Evolutionary conservation across 176 grass and related monocot species (phyloP), one percentile per base, ranked within the genome.

Genomic region (Puccinellia tenuiflora): DNA sequence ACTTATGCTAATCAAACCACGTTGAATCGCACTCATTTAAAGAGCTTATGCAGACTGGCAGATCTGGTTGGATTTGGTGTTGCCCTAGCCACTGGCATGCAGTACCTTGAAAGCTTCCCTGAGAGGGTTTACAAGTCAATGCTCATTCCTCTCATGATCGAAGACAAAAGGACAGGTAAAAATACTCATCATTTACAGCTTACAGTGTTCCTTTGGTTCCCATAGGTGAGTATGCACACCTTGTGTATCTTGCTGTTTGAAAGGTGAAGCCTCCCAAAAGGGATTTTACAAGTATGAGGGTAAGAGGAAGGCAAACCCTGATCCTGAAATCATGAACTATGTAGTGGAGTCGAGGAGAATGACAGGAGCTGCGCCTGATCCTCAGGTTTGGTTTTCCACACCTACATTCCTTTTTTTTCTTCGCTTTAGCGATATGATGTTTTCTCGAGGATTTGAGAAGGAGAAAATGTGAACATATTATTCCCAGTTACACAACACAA

Each of bases 251-350:
- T 61, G 4, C 7, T 28, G 37, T 69, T 38, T 45, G 2, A 46
- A 65, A 94, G 92, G 92, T 46, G 84, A 91, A 86, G 84, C 86
- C 30, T 85, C 76, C 28, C 31, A 76, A 81, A 91, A 88, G 74
- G 89, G 92, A 0, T 94, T 94, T 56, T 94, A 94, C 70, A 88
- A 79, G 80, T 94, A 94, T 70, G 92, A 91, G 46, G 69, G 88
- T 39, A 91, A 86, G 76, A 80, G 85, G 52, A 90, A 91, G 30
- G 86, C 84, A 3, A 86, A 20, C 30, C 88, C 83, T 16, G 92
- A 91, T 30, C 86, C 83, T 35, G 88, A 94, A 62, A 88, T 94
- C 28, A 52, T 34, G 1, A 91, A 86, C 16, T 87, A 87, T 59
- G 65, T 94, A 22, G 56, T 85, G 26, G 86, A 87, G 18, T 91